Base-by-base conservation (phyloP, 1,284 basidiomycete genomes). In the Volvariella surrecta region DNA sequence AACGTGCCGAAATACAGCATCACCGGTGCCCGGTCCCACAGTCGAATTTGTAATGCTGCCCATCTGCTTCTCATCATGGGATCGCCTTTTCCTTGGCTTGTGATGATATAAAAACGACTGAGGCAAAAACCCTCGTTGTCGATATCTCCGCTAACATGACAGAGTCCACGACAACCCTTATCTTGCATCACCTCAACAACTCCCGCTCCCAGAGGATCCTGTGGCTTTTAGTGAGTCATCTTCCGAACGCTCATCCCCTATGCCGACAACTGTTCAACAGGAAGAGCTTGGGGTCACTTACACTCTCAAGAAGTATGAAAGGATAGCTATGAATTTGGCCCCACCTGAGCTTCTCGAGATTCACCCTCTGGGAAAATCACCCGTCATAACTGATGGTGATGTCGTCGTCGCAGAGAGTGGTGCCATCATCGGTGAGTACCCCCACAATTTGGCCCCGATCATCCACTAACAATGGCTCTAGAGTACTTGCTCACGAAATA, bases 141-240 rank as follows among this genome's bases (percentile, higher is more conserved):
- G n/a, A n/a, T n/a, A n/a, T n/a, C n/a, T n/a, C n/a, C n/a, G n/a
- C n/a, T n/a, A n/a, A n/a, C n/a, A n/a, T n/a, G n/a, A n/a, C n/a
- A n/a, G n/a, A n/a, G n/a, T n/a, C n/a, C n/a, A n/a, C n/a, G n/a
- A 51, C 18, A 42, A 43, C 31, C 44, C 47, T 72, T 24, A 53
- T 63, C 28, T 53, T 76, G 3, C 72, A 76, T 51, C 71, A 76
- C 48, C 57, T 76, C 35, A 66, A 72, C 45, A 54, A 73, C 45
- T 74, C 73, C 2, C 68, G 73, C 20, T 73, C 73, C 6, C 70
- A 73, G 50, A 63, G 74, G 9, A 59, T 76, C 42, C 54, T 76
- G 8, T 76, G 73, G 74, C 61, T 76, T 10, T 57, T 76, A 44
- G 74, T 74, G 43, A 30, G 47, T 42, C 32, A 42, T 21, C 10